Evolutionary conservation across 1,139 yeast species (phyloP).

Genomic region (Wickerhamomyces sp.): DNA sequence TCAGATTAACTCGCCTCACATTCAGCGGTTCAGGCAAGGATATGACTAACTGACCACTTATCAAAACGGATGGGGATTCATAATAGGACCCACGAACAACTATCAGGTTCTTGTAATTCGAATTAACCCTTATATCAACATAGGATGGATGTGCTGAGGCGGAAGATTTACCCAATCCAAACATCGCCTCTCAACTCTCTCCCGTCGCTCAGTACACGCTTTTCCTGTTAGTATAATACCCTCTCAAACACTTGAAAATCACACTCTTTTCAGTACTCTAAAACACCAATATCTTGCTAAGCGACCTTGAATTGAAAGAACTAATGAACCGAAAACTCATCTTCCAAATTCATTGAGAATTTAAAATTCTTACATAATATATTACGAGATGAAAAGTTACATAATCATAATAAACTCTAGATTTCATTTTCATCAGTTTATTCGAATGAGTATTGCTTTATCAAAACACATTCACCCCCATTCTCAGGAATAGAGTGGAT

Average conservation of each 20-base stretch:
- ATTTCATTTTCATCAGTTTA: neutral
- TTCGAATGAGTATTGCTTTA: constrained; percentile 29
- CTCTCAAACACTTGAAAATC: neutral
- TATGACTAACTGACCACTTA: constrained; percentile 55
- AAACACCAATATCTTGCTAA: too few species aligned
- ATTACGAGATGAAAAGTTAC: too few species aligned
- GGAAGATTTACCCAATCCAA: constrained; percentile 9
- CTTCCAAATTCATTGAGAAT: neutral
- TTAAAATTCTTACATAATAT: neutral
- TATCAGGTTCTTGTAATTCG: constrained; percentile 49
- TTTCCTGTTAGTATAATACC: neutral
- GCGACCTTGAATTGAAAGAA: too few species aligned
- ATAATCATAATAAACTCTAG: neutral
- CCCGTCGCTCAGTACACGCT: neutral
- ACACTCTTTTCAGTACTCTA: neutral
- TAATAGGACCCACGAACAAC: constrained; percentile 52
- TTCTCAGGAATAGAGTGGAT: constrained; percentile 25
- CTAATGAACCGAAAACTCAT: too few species aligned
- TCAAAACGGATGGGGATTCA: constrained; percentile 48
- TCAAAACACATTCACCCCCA: constrained; percentile 33
- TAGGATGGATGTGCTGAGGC: constrained; percentile 7
- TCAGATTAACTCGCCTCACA: constrained; percentile 42
- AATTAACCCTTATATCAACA: constrained; percentile 32
- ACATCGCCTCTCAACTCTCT: constrained; percentile 4
- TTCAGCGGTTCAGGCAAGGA: constrained; percentile 48